Percentiles rank a stretch among this genome's conserved stretches.
phyloP scores from a whole-genome alignment of 106 monocot genomes.

The Gastrodia elata region DNA sequence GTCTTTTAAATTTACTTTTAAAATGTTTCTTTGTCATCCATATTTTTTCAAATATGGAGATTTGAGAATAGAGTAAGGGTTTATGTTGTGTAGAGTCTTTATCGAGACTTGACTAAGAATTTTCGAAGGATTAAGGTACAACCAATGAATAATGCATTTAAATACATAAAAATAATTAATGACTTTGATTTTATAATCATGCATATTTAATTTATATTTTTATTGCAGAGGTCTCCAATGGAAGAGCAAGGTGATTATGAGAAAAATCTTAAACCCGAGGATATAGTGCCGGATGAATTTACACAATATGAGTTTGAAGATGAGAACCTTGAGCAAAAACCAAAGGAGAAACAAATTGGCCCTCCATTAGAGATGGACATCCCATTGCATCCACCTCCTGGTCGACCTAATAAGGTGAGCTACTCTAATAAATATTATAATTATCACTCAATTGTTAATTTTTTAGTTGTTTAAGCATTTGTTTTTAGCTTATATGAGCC shows the following conservation, averaged over 20 bases:
- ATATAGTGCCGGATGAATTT: conserved; percentile 85
- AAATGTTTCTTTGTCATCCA: background rate
- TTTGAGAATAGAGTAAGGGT: background rate
- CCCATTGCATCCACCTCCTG: conserved; percentile 60
- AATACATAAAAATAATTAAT: background rate
- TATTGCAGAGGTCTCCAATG: conserved; percentile 60
- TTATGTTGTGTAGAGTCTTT: background rate
- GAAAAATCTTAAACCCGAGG: conserved; percentile 69
- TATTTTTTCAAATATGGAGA: background rate
- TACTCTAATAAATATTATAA: background rate
- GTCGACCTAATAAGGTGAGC: conserved; percentile 63
- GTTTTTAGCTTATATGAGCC: background rate
- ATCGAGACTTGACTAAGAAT: background rate
- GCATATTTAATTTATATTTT: conserved; percentile 6
- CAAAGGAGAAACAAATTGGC: conserved; percentile 82
- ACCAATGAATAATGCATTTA: background rate
- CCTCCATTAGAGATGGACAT: conserved; percentile 84
- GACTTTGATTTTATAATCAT: background rate
- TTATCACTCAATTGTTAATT: background rate
- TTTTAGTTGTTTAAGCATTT: background rate
- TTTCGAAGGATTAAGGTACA: background rate
- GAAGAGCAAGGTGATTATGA: conserved; percentile 60
- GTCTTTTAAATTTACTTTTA: background rate
- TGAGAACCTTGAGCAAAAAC: conserved; percentile 67
- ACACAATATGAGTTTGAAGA: conserved; percentile 71